phyloP scores from a whole-genome alignment of 2,329 filamentous ascomycete species.

The Nannizziopsis arthrosporioides region DNA sequence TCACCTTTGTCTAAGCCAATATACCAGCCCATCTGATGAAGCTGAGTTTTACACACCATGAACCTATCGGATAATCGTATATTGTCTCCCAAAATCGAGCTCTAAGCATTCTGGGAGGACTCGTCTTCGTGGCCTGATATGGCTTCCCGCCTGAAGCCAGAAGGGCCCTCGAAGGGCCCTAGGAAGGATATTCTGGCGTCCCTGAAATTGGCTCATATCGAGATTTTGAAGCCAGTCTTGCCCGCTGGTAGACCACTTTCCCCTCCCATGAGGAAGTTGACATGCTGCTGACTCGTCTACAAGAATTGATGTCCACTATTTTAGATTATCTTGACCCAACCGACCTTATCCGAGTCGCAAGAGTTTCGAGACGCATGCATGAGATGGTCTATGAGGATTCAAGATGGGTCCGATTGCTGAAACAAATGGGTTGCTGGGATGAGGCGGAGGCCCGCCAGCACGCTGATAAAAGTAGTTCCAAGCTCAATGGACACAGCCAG shows the following conservation, averaged over 20 bases:
- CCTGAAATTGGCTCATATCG: constrained; percentile 67
- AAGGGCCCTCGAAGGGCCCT: constrained; percentile 24
- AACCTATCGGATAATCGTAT: too few species aligned
- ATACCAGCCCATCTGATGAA: too few species aligned
- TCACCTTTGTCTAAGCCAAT: too few species aligned
- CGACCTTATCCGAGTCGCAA: constrained; percentile 76
- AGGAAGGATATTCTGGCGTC: constrained; percentile 55
- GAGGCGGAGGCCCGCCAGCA: constrained; percentile 71
- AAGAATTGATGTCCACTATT: constrained; percentile 52
- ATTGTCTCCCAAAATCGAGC: too few species aligned
- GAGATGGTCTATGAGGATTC: constrained; percentile 99
- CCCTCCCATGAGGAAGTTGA: constrained; percentile 7
- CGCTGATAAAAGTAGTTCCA: constrained; percentile 55
- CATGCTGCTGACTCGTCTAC: constrained; percentile 15
- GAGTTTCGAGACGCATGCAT: constrained; percentile 70
- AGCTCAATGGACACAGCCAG: constrained; percentile 2
- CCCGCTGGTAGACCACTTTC: constrained; percentile 57
- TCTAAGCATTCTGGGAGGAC: too few species aligned
- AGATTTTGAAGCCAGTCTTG: constrained; percentile 63
- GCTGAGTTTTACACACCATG: too few species aligned
- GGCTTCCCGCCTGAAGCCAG: constrained; percentile 18
- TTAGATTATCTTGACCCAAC: constrained; percentile 78
- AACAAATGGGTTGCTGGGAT: constrained; percentile 84
- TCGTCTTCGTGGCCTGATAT: constrained; percentile 23
- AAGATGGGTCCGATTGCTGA: constrained; percentile 78